Percentiles rank a stretch among this genome's conserved stretches.
Evolutionary conservation across 352 stramenopile genomes (phyloP).

Genomic region (Phytophthora uliginosa): DNA sequence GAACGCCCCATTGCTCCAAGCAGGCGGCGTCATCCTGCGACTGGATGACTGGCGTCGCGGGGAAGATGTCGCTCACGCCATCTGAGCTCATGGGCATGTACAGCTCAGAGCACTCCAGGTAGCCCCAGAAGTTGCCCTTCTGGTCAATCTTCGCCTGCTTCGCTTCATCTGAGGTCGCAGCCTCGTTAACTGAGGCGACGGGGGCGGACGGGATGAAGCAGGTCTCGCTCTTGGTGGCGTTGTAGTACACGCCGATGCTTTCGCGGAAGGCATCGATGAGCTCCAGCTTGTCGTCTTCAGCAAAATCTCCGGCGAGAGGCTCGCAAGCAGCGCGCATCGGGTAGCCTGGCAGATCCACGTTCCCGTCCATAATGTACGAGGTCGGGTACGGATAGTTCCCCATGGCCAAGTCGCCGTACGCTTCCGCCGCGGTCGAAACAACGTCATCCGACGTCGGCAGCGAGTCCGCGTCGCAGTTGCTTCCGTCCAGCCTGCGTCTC

Average conservation of each 20-base stretch:
- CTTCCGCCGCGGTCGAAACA: slow-evolving; percentile 20
- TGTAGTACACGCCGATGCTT: slow-evolving; percentile 61
- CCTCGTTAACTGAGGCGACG: background rate
- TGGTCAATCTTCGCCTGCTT: slow-evolving; percentile 46
- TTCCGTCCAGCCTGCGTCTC: slow-evolving; percentile 29
- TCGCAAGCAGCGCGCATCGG: slow-evolving; percentile 51
- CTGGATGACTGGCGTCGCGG: slow-evolving; percentile 28
- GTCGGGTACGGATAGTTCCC: slow-evolving; percentile 63
- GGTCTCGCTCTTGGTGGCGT: slow-evolving; percentile 41
- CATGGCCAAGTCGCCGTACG: slow-evolving; percentile 49
- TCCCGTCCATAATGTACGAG: slow-evolving; percentile 60
- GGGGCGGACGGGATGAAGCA: slow-evolving; percentile 42
- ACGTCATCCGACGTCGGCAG: slow-evolving; percentile 39
- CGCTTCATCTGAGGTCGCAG: slow-evolving; percentile 22
- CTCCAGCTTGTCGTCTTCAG: slow-evolving; percentile 14
- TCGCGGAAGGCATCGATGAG: slow-evolving; percentile 47
- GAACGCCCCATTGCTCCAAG: slow-evolving; percentile 50
- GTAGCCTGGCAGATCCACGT: slow-evolving; percentile 45
- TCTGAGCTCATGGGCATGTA: slow-evolving; percentile 59
- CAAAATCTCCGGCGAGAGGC: slow-evolving; percentile 38
- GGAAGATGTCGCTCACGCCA: slow-evolving; percentile 53
- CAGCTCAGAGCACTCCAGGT: slow-evolving; percentile 60
- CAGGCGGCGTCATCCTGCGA: slow-evolving; percentile 46
- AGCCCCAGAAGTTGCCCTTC: slow-evolving; percentile 57
- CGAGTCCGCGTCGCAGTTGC: slow-evolving; percentile 35